Evolutionary conservation across 1,284 basidiomycete genomes (phyloP).

Genomic region (Ganoderma multipileum): DNA sequence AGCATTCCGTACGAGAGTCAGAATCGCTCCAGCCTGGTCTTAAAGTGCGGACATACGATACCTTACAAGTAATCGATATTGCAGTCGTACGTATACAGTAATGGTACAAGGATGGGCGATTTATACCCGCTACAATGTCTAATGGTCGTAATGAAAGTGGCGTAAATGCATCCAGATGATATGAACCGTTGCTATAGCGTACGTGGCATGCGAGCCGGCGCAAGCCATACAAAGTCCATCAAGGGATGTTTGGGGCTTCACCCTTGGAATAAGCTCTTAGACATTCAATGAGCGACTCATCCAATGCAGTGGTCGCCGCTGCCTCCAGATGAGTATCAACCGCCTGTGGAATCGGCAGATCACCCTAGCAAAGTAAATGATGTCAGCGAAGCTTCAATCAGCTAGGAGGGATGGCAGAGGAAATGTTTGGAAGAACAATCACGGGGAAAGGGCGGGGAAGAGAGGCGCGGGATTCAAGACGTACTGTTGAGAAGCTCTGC

Average conservation of each 20-base stretch:
- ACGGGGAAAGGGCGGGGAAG: not conserved
- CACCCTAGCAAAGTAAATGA: not conserved
- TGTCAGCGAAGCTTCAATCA: not conserved
- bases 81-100: not conserved
- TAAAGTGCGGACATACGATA: too few species aligned
- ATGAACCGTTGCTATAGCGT: not conserved
- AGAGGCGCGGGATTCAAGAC: not conserved
- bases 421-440: not conserved
- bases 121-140: not conserved
- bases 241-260: not conserved
- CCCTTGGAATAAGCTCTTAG: conserved; percentile 3
- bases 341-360: not conserved
- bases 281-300: conserved; percentile 9
- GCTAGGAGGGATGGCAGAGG: not conserved
- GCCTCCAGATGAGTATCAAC: conserved; percentile 1
- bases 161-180: not conserved
- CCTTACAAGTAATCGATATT: not conserved
- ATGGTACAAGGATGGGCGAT: not conserved
- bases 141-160: not conserved
- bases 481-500: not conserved
- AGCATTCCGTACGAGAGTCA: not conserved
- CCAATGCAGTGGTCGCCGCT: conserved; percentile 1
- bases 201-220: not conserved
- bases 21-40: too few species aligned
- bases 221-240: too few species aligned